Percentiles rank a stretch among this genome's conserved stretches.
Conservation (phyloP, 805 yeast species). For the Saccharomycopsis sp. region DNA sequence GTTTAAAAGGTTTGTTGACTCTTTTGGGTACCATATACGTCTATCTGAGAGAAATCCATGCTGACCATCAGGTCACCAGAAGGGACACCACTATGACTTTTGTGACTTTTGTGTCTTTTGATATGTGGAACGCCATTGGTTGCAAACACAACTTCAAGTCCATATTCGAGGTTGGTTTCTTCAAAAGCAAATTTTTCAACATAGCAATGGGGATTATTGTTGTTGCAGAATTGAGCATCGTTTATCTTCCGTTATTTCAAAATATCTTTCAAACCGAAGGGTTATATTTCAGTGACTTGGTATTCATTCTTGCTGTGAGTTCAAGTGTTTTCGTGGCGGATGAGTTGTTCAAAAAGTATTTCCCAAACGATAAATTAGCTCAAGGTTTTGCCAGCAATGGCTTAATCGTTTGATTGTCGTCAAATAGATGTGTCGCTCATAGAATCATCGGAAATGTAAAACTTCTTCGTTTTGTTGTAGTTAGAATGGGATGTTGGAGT, state of each 20-base stretch:
- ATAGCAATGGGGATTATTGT: slow-evolving; percentile 83
- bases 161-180: slow-evolving; percentile 69
- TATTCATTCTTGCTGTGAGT: slow-evolving; percentile 52
- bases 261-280: slow-evolving; percentile 92
- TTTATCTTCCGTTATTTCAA: slow-evolving; percentile 91
- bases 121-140: slow-evolving; percentile 92
- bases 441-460: no score
- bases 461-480: no score
- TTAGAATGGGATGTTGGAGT: no score
- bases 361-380: slow-evolving; percentile 2
- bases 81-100: slow-evolving; percentile 99
- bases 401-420: no score
- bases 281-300: slow-evolving; percentile 57
- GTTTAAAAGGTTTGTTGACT: slow-evolving; percentile 40
- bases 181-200: slow-evolving; percentile 82
- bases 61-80: slow-evolving; percentile 69
- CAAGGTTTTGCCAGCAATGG: no score
- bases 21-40: slow-evolving; percentile 81
- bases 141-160: slow-evolving; percentile 87
- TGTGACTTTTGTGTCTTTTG: slow-evolving; percentile 91
- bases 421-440: no score
- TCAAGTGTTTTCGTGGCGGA: slow-evolving; percentile 82
- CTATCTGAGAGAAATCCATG: slow-evolving; percentile 75
- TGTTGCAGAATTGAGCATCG: slow-evolving; percentile 86
- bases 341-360: slow-evolving; percentile 54